Conservation (phyloP, 257 asterid genomes). For the Primulina eburnea region DNA sequence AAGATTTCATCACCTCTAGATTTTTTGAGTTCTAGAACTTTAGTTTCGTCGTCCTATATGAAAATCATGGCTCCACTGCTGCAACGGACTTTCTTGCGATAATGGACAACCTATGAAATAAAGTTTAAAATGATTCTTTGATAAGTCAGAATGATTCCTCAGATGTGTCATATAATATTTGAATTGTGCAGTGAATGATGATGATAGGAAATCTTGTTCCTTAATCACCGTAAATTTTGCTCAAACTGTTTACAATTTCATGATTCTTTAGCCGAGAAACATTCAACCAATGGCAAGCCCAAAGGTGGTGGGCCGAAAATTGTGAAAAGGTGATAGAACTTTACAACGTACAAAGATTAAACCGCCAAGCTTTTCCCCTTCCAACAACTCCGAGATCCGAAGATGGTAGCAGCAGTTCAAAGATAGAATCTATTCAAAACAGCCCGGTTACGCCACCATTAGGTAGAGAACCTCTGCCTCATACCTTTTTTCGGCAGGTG, state of each 20-base stretch:
- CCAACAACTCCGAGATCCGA: constrained; percentile 81
- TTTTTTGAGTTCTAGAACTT: neutral
- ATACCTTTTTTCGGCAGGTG: constrained; percentile 50
- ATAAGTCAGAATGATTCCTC: neutral
- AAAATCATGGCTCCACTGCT: neutral
- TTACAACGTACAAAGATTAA: constrained; percentile 79
- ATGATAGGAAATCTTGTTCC: neutral
- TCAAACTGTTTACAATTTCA: constrained; percentile 1
- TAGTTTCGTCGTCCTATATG: neutral
- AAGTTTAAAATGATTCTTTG: too few species aligned
- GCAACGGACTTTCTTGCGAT: too few species aligned
- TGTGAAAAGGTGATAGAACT: constrained; percentile 85
- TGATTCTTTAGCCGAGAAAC: constrained; percentile 66
- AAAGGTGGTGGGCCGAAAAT: constrained; percentile 96
- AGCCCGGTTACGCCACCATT: constrained; percentile 90
- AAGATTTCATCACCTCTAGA: too few species aligned
- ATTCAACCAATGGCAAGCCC: constrained; percentile 96
- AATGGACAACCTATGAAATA: neutral
- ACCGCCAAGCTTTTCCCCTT: constrained; percentile 77
- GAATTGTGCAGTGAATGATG: neutral
- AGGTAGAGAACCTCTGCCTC: constrained; percentile 66
- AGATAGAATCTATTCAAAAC: constrained; percentile 58
- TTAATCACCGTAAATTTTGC: neutral
- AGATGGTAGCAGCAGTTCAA: constrained; percentile 56
- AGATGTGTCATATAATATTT: neutral